Base-by-base conservation (phyloP, 75 land plant genomes). In the Picea glauca region DNA sequence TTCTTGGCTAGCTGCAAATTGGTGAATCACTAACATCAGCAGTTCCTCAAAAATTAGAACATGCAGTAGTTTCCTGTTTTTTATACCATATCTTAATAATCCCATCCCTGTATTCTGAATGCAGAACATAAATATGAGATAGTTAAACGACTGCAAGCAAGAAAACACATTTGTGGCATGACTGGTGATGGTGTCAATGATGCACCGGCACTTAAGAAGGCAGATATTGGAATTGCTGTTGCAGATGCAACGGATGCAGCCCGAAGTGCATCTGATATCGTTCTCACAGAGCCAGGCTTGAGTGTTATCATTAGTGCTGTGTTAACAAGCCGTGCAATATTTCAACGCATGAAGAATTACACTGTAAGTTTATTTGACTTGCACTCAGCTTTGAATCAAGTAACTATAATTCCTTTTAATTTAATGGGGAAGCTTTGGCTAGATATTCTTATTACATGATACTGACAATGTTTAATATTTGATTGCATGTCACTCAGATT, bases 141-240 rank as follows among this genome's bases (percentile, higher is more conserved):
- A 73, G 91, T 90, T 67, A 80, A 68, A 70, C 79, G 78, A 73
- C 57, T 90, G 56, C 90, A 90, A 85, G 87, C 82, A 14, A 85
- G 82, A 62, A 87, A 90, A 75, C 91, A 90, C 74, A 90, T 90
- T 30, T 87, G 91, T 81, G 90, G 90, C 70, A 90, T 90, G 91
- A 90, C 90, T 74, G 93, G 93, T 32, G 93, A 91, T 80, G 93
- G 93, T 60, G 91, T 91, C 15, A 91, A 89, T 82, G 93, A 91
- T 87, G 93, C 91, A 17, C 93, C 91, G 59, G 93, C 93, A 12
- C 77, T 91, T 43, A 91, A 91, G 85, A 91, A 84, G 86, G 93
- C 93, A 66, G 90, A 91, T 72, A 89, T 89, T 62, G 89, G 91
- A 56, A 89, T 89, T 77, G 89, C 89, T 50, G 91, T 89, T 26